Percentiles rank a stretch among this genome's conserved stretches.
phyloP scores from a whole-genome alignment of 2,329 filamentous ascomycete species.

The Lachnellula suecica region DNA sequence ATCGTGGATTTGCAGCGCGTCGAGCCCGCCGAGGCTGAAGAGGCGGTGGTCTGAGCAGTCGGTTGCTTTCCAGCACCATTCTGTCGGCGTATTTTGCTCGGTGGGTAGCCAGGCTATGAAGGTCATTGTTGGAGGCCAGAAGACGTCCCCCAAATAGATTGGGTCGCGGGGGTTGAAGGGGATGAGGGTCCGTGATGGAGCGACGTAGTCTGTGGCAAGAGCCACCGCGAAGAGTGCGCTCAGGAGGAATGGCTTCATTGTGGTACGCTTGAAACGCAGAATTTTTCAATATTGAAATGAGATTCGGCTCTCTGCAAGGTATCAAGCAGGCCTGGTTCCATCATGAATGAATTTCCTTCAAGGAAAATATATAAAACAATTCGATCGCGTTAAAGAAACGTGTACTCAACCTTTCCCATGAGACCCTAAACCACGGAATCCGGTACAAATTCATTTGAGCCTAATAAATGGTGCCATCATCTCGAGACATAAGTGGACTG shows the following conservation, averaged over 20 bases:
- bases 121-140: constrained; percentile 29
- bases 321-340: no score
- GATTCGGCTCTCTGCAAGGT: no score
- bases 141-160: constrained; percentile 30
- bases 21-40: constrained; percentile 22
- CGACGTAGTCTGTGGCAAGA: constrained; percentile 1
- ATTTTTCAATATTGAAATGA: no score
- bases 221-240: constrained; percentile 3
- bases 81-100: constrained; percentile 10
- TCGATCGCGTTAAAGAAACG: constrained; percentile 11
- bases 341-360: no score
- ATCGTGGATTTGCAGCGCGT: constrained; percentile 22
- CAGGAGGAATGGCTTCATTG: constrained; percentile 14
- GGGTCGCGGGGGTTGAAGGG: constrained; percentile 17
- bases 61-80: constrained; percentile 26
- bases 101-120: constrained; percentile 28
- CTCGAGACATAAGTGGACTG: constrained; percentile 7
- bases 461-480: constrained; percentile 5
- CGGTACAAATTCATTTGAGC: constrained; percentile 6
- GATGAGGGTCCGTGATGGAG: not conserved
- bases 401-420: constrained; percentile 14
- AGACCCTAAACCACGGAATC: not conserved
- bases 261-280: no score
- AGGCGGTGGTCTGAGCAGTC: constrained; percentile 15
- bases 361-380: not conserved